These are phyloP conservation scores for Angomonas ambiguus DNA, from an alignment of 208 protist genomes.

Conservation along the genomic window DNA sequence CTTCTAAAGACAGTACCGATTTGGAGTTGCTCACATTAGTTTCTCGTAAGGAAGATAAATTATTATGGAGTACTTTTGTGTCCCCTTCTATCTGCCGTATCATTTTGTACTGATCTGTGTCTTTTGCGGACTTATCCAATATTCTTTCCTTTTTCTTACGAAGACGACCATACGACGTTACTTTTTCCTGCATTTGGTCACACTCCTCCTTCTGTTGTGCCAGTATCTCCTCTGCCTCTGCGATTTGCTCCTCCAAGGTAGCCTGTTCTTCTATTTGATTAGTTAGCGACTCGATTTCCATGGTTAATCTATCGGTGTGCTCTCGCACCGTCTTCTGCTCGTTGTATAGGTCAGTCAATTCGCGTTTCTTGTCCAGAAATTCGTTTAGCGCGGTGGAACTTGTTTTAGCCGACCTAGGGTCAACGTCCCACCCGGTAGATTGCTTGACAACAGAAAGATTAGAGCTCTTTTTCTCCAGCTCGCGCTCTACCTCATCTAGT, in stretches of 20 bases:
- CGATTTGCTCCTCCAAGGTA: slow-evolving; percentile 39
- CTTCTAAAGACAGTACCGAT: slow-evolving; percentile 73
- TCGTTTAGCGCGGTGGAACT: slow-evolving; percentile 37
- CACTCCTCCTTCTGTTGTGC: slow-evolving; percentile 30
- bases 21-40: slow-evolving; percentile 63
- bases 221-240: slow-evolving; percentile 45
- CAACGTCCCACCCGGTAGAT: slow-evolving; percentile 45
- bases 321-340: slow-evolving; percentile 44
- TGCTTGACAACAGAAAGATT: slow-evolving; percentile 53
- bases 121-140: slow-evolving; percentile 26
- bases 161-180: slow-evolving; percentile 66
- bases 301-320: slow-evolving; percentile 38
- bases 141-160: slow-evolving; percentile 80
- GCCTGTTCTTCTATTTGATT: slow-evolving; percentile 33
- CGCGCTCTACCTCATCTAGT: slow-evolving; percentile 59
- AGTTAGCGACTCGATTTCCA: slow-evolving; percentile 43
- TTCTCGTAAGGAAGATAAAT: slow-evolving; percentile 66
- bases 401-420: slow-evolving; percentile 17
- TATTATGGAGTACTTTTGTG: slow-evolving; percentile 69
- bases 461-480: slow-evolving; percentile 36
- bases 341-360: slow-evolving; percentile 31
- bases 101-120: slow-evolving; percentile 53
- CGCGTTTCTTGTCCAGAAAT: slow-evolving; percentile 31
- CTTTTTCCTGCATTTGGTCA: slow-evolving; percentile 38
- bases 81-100: slow-evolving; percentile 69